Evolutionary conservation across 169 alveolate genomes (phyloP), one percentile per base, ranked within the genome.

Genomic region (Plasmodium berghei): DNA sequence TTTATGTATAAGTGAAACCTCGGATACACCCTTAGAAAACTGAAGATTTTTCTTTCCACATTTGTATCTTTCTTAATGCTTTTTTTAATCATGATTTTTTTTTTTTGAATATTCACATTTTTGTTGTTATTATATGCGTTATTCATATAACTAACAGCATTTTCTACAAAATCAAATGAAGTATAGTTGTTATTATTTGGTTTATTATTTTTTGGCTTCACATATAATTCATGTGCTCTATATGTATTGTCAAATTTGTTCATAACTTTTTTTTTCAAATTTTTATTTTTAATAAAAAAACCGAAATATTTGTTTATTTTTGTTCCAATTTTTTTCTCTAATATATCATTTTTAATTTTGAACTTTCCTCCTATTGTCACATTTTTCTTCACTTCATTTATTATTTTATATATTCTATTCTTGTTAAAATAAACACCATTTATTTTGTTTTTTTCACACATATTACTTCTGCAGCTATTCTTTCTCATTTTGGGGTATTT

Each of bases 321-420:
- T 14, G 40, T 83, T 61, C 72, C 64, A 1, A 83, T 9, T 67
- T 55, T 83, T 26, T 54, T 45, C 12, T 66, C 83, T 20, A 83
- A 69, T 18, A 67, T 18, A 54, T 48, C 18, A 45, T 83, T 58
- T 22, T 83, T 45, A 14, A 83, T 66, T 67, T 67, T 66, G 22
- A 67, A 72, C 5, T 54, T 45, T 6, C 90, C 90, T 55, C 34
- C 69, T 67, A 67, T 59, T 6, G 42, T 40, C 22, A 83, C 90
- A 14, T 83, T 67, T 66, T 56, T 83, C 26, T 34, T 40, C 34
- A 83, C 74, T 16, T 83, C 85, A 2, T 83, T 83, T 67, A 83
- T 72, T 54, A 83, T 83, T 67, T 58, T 67, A 62, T 83, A 83
- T 9, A 83, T 66, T n/a, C 54, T 52, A 5, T 49, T 24, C 16